Conservation (phyloP, 805 yeast genomes). For the Martiniozyma abietophila region DNA sequence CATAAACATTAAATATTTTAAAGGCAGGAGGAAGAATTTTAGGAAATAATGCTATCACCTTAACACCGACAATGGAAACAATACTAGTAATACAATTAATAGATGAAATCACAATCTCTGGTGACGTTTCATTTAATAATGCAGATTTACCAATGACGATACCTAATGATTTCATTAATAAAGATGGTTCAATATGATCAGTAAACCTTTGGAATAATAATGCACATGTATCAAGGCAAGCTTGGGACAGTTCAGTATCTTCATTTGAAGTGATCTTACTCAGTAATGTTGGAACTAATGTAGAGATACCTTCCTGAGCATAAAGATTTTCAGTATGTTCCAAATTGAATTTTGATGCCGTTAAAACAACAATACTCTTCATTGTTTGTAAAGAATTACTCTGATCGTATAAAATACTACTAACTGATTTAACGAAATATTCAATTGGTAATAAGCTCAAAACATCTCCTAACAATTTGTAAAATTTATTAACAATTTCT, state of each 20-base stretch:
- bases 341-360: constrained; percentile 58
- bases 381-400: constrained; percentile 39
- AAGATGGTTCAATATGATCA: constrained; percentile 34
- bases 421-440: constrained; percentile 57
- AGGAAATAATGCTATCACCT: constrained; percentile 76
- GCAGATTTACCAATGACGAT: constrained; percentile 43
- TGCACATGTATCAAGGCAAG: constrained; percentile 60
- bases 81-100: constrained; percentile 62
- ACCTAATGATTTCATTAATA: constrained; percentile 40
- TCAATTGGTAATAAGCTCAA: constrained; percentile 68
- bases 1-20: constrained; percentile 41
- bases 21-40: constrained; percentile 72
- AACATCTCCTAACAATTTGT: constrained; percentile 50
- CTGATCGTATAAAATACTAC: constrained; percentile 30
- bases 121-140: constrained; percentile 34
- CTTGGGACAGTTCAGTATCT: constrained; percentile 50
- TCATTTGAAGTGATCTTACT: constrained; percentile 28
- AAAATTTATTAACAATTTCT: constrained; percentile 34
- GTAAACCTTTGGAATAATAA: constrained; percentile 57
- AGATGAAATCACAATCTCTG: constrained; percentile 66
- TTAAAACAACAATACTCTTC: constrained; percentile 51
- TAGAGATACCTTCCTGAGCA: constrained; percentile 42
- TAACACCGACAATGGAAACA: constrained; percentile 72
- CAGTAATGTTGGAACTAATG: constrained; percentile 42
- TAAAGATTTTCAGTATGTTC: constrained; percentile 46